Evolutionary conservation across 352 stramenopile species (phyloP), one percentile per base, ranked within the genome.

Genomic region (Blastocystis sp.): DNA sequence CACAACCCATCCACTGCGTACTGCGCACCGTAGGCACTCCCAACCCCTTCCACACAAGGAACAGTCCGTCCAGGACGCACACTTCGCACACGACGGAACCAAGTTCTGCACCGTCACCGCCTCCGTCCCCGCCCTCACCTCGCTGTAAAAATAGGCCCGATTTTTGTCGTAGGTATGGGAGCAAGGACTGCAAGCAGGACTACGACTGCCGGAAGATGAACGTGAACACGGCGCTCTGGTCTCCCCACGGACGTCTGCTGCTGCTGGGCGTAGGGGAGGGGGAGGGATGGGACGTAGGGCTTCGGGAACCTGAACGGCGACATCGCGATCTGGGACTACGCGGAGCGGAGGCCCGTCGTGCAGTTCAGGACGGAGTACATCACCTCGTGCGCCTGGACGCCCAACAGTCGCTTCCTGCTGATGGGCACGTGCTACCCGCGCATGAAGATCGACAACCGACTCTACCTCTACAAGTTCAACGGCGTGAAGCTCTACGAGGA

Each of bases 221-320:
- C 54, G 70, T 81, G 2, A 81, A 81, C 54, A 64, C 70, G 26
- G 11, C 65, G 37, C 47, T 59, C 47, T 81, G 70, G 70, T 81
- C 70, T 13, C 70, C 70, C 11, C 37, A 63, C 54, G 50, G 50
- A 18, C 70, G 70, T 16, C 43, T 81, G 26, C 37, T 81, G 8
- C 54, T 81, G 7, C 43, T 81, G 11, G 70, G 39, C 26, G 70
- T 81, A 43, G 54, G 43, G 13, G 54, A 0, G 47, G 1, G 30
- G 70, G 20, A 11, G 3, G 4, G 0, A 20, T 64, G 7, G 11
- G 43, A 20, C 47, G 26, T 37, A 81, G 70, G 70, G 70, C 47
- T 81, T 81, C 54, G 70, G 70, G 3, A 81, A 81, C 47, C 26
- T 81, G 43, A 81, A 43, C 54, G 70, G 70, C 26, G 70, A 81